phyloP scores from a whole-genome alignment of 768 basidiomycete genomes.

The Mycena maculata region DNA sequence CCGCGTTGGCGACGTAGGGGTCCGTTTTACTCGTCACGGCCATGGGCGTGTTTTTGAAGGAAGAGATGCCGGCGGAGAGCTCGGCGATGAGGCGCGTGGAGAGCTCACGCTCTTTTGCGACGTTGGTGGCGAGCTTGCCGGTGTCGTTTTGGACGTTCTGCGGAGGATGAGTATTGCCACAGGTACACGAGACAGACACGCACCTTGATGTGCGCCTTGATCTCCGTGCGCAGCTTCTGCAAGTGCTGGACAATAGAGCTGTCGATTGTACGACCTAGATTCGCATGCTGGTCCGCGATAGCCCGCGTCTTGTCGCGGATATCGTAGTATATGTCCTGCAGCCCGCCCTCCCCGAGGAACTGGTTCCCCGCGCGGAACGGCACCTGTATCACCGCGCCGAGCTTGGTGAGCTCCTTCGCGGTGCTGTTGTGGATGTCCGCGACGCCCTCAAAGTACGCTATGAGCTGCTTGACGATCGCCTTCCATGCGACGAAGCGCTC shows the following conservation, averaged over 20 bases:
- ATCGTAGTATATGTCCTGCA: constrained; percentile 58
- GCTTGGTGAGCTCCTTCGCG: constrained; percentile 91
- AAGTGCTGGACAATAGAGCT: constrained; percentile 98
- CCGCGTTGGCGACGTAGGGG: constrained; percentile 79
- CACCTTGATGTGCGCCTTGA: constrained; percentile 98
- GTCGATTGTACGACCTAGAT: constrained; percentile 95
- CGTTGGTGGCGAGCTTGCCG: constrained; percentile 88
- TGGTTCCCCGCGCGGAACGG: constrained; percentile 96
- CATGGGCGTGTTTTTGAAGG: constrained; percentile 96
- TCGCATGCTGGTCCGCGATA: constrained; percentile 96
- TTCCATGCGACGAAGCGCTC: constrained; percentile 97
- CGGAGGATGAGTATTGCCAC: background rate
- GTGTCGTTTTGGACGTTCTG: constrained; percentile 94
- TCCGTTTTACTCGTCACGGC: constrained; percentile 81
- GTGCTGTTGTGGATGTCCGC: constrained; percentile 95
- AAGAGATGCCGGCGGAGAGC: constrained; percentile 86
- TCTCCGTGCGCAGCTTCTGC: constrained; percentile 92
- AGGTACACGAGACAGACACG: constrained; percentile 18
- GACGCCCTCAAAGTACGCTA: constrained; percentile 86
- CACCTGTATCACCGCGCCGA: constrained; percentile 96
- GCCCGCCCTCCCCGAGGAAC: constrained; percentile 96
- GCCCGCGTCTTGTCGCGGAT: constrained; percentile 93
- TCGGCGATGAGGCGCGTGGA: constrained; percentile 89
- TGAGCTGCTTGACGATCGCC: constrained; percentile 94
- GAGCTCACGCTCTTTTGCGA: constrained; percentile 93